phyloP scores from a whole-genome alignment of 305 asterid genomes.

The Nicotiana rustica region DNA sequence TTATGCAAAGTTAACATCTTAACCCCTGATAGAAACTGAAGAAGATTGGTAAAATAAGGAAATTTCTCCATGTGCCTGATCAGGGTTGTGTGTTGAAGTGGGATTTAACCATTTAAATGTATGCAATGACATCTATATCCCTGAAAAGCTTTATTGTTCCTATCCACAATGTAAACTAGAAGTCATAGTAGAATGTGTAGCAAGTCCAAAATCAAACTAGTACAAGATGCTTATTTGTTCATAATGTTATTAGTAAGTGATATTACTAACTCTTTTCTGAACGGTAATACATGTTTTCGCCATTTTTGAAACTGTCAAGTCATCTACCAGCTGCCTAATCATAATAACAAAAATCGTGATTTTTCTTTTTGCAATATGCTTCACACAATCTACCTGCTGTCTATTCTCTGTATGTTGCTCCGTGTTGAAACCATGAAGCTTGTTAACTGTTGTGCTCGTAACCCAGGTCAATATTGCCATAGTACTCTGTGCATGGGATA shows the following conservation, averaged over 20 bases:
- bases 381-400: neutral
- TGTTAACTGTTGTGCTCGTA: neutral
- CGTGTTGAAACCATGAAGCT: constrained; percentile 18
- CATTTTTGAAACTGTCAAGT: neutral
- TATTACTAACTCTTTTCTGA: neutral
- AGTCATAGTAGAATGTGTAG: neutral
- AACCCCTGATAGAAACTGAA: neutral
- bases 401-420: constrained; percentile 5
- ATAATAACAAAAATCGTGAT: neutral
- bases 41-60: neutral
- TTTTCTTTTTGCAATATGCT: neutral
- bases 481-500: constrained; percentile 13
- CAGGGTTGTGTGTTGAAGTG: constrained; percentile 11
- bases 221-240: constrained; percentile 10
- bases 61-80: neutral
- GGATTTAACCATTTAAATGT: neutral
- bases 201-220: neutral
- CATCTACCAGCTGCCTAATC: neutral
- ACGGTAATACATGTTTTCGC: neutral
- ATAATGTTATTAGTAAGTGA: neutral
- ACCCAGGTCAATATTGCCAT: constrained; percentile 14
- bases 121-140: neutral
- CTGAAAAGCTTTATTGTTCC: neutral
- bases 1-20: neutral
- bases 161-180: neutral